Evolutionary conservation across 176 grass and related monocot species (phyloP), one percentile per base, ranked within the genome.

Genomic region (Aegilops speltoides): DNA sequence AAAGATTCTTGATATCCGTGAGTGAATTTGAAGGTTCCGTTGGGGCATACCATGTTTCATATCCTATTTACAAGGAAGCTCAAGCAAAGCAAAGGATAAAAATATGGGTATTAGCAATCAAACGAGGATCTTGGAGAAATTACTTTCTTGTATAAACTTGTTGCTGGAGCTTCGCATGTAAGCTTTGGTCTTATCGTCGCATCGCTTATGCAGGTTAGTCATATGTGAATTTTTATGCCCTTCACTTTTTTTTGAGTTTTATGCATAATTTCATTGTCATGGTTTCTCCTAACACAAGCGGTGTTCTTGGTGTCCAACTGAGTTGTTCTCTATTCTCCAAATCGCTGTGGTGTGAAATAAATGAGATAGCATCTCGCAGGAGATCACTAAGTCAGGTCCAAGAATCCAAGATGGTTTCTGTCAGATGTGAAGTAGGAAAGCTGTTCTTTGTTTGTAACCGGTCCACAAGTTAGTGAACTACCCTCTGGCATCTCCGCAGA

Each of bases 141-240:
- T 83, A 98, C 93, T 86, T 98, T 98, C 87, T 91, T 98, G 68
- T 98, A 95, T 76, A 98, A 98, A 80, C 89, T 98, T 82, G 93
- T 92, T 84, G 52, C 52, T 85, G 96, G 96, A 81, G 93, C 93
- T 88, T 95, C 93, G 52, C 91, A 98, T 83, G 92, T 88, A 89
- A 95, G 96, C 88, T 98, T 98, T 61, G 96, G 93, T 83, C 89
- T 98, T 87, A 98, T 89, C n/a, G 96, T 98, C 56, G 96, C 96
- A 6, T 36, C 86, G 20, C 91, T 98, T 90, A 89, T 93, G 71
- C 96, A 98, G 96, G 96, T 98, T 91, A 74, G 83, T 89, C 75
- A 75, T 41, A 60, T 56, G 29, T 10, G 16, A 69, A 14, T 37
- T 46, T 89, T 26, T 72, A 52, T 85, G 64, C 41, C 32, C 34